Evolutionary conservation across 805 yeast genomes (phyloP).

Genomic region (Saccharomycopsis sp.): DNA sequence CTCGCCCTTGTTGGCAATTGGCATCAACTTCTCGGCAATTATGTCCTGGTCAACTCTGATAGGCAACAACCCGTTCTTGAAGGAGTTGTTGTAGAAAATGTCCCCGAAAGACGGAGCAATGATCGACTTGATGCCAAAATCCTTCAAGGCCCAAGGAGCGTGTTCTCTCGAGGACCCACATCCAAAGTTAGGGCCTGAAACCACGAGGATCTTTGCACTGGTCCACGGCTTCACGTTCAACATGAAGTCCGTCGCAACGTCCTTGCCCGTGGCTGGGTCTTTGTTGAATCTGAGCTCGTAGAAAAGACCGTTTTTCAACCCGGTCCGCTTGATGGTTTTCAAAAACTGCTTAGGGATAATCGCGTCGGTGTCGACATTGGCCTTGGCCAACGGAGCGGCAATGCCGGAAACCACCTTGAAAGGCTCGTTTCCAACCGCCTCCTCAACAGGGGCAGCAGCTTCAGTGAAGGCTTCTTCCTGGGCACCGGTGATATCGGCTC

Average conservation of each 20-base stretch:
- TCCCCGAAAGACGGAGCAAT: constrained; percentile 99
- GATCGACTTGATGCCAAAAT: constrained; percentile 91
- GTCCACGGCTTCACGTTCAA: constrained; percentile 82
- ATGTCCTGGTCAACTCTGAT: constrained; percentile 80
- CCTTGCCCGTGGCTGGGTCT: constrained; percentile 56
- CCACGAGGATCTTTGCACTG: constrained; percentile 74
- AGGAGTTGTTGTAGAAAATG: constrained; percentile 94
- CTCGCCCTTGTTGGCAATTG: constrained; percentile 70
- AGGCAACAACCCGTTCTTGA: constrained; percentile 92
- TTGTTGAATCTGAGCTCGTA: constrained; percentile 81
- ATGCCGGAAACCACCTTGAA: constrained; percentile 73
- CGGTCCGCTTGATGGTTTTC: constrained; percentile 96
- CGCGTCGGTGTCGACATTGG: constrained; percentile 97
- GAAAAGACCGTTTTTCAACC: constrained; percentile 80
- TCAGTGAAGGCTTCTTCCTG: constrained; percentile 41
- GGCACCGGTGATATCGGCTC: background rate
- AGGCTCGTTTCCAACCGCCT: constrained; percentile 58
- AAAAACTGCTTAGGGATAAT: constrained; percentile 97
- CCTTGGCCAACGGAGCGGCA: constrained; percentile 91
- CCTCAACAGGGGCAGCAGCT: constrained; percentile 53
- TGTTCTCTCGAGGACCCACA: constrained; percentile 99
- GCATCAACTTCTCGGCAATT: constrained; percentile 65
- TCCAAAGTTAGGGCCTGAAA: constrained; percentile 95
- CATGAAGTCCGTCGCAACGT: constrained; percentile 80
- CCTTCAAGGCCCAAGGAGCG: constrained; percentile 99